Conservation (phyloP, 225 moss, liverwort and hornwort species). For the Thuidium tamariscinum region DNA sequence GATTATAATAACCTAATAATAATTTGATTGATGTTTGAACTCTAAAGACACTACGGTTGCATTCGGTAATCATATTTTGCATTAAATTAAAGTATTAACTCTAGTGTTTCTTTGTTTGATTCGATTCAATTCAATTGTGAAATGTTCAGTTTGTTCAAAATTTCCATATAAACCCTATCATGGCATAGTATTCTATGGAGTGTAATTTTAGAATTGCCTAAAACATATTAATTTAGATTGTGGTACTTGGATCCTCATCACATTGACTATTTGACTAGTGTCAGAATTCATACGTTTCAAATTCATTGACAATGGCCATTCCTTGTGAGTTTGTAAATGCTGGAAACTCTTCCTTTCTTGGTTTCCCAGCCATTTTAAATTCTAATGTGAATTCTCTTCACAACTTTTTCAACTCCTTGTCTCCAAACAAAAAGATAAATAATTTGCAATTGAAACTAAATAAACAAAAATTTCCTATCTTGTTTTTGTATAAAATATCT, state of each 20-base stretch:
- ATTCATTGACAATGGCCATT: conserved; percentile 22
- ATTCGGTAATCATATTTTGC: neutral
- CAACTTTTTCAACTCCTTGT: neutral
- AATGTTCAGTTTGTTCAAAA: neutral
- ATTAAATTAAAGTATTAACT: no score
- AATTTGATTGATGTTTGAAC: neutral
- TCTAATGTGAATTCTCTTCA: neutral
- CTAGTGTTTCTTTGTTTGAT: neutral
- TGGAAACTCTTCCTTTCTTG: conserved; percentile 18
- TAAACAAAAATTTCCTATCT: no score
- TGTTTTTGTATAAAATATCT: no score
- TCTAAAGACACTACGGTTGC: neutral
- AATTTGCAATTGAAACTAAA: no score
- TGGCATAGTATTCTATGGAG: fast-evolving
- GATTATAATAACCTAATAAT: neutral
- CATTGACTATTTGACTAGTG: neutral
- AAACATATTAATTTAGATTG: neutral
- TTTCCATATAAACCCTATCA: no score
- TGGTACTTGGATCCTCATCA: neutral
- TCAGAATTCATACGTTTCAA: neutral
- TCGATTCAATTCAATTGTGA: neutral
- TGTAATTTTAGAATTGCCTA: fast-evolving
- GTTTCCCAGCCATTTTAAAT: neutral
- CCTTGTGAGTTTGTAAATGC: conserved; percentile 29
- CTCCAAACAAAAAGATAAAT: neutral